phyloP scores from a whole-genome alignment of 225 moss, liverwort and hornwort genomes.

The Lunularia cruciata region DNA sequence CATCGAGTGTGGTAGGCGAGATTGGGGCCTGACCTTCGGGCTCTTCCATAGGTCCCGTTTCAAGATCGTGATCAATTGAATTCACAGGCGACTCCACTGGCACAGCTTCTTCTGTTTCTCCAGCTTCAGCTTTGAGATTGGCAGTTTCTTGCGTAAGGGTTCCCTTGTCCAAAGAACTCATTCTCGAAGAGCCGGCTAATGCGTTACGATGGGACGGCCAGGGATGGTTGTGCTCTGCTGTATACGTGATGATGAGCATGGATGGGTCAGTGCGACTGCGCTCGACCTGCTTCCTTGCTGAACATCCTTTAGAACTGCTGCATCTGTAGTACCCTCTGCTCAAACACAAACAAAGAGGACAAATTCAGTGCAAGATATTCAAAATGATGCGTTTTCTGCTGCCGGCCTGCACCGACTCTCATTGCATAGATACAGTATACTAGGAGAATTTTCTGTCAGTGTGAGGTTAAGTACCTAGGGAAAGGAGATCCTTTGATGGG shows the following conservation, averaged over 20 bases:
- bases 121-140: conserved; percentile 16
- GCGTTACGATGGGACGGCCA: conserved; percentile 55
- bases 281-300: conserved; percentile 56
- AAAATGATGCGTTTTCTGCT: no score
- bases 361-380: no score
- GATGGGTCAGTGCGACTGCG: conserved; percentile 53
- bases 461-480: conserved; percentile 44
- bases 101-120: background rate
- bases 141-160: conserved; percentile 23
- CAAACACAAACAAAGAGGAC: background rate
- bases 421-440: no score
- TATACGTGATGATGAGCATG: conserved; percentile 56
- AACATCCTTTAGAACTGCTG: conserved; percentile 56
- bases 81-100: conserved; percentile 29
- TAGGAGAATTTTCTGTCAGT: no score
- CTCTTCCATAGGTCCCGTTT: conserved; percentile 27
- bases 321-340: conserved; percentile 54
- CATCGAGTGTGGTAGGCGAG: conserved; percentile 13
- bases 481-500: conserved; percentile 60
- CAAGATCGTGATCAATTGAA: conserved; percentile 27
- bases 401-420: no score
- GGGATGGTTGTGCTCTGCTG: conserved; percentile 57
- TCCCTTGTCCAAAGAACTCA: conserved; percentile 45
- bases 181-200: conserved; percentile 42
- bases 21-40: conserved; percentile 15